phyloP scores from a whole-genome alignment of 805 yeast species.

The Sugiyamaella qingdaonensis region DNA sequence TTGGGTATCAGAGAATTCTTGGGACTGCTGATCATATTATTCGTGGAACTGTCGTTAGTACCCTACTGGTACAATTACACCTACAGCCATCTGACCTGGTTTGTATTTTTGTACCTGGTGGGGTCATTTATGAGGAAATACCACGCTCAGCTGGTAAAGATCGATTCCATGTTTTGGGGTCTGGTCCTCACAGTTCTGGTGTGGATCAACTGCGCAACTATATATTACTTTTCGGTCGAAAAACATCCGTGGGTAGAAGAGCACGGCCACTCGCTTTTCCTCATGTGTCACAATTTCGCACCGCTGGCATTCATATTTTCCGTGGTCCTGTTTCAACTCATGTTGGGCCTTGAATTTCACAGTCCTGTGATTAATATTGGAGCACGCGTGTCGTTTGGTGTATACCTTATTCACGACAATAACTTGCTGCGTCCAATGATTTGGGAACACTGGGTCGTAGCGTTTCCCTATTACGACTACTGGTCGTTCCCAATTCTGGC shows the following conservation, averaged over 20 bases:
- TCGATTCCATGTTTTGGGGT: not conserved
- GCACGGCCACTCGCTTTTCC: not conserved
- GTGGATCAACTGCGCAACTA: not conserved
- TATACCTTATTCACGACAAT: slow-evolving; percentile 7
- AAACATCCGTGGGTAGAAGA: not conserved
- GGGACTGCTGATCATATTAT: not conserved
- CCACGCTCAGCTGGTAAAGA: not conserved
- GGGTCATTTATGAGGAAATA: slow-evolving; percentile 2
- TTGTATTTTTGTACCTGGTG: not conserved
- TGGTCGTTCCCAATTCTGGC: not conserved
- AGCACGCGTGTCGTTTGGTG: slow-evolving; percentile 6
- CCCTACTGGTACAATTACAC: not conserved
- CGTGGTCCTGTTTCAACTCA: not conserved
- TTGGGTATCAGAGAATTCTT: not conserved
- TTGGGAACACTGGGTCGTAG: slow-evolving; percentile 5
- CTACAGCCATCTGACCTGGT: slow-evolving; percentile 1
- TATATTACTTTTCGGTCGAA: not conserved
- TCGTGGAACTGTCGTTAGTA: not conserved
- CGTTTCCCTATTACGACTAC: not conserved
- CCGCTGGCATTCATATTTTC: slow-evolving; percentile 1
- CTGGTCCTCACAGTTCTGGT: not conserved
- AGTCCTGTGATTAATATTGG: not conserved
- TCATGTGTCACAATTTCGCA: not conserved
- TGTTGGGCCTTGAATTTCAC: not conserved
- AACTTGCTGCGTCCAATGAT: not conserved